A percentile compares a stretch with the other conserved stretches of the same genome.
phyloP scores from a whole-genome alignment of 441 rosid species.

The Pelargonium fulgidum region DNA sequence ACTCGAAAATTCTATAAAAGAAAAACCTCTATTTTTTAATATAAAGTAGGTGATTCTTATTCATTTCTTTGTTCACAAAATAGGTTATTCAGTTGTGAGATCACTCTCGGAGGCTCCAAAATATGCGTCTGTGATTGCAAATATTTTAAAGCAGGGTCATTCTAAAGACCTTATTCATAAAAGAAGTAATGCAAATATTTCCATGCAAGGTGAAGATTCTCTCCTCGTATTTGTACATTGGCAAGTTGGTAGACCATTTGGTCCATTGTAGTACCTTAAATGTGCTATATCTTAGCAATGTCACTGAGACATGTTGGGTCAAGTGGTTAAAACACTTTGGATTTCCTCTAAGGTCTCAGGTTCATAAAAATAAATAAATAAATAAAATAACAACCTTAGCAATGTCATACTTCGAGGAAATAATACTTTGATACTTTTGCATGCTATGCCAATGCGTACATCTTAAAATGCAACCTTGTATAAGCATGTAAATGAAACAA shows the following conservation, averaged over 20 bases:
- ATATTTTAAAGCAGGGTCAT: conserved; percentile 43
- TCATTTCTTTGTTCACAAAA: conserved; percentile 20
- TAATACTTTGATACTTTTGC: too few relatives aligned
- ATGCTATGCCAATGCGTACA: too few relatives aligned
- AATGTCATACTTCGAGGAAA: too few relatives aligned
- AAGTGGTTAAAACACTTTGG: too few relatives aligned
- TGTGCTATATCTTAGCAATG: too few relatives aligned
- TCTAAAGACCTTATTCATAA: conserved; percentile 26
- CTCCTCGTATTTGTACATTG: background rate
- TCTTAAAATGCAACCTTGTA: too few relatives aligned
- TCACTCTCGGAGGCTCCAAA: conserved; percentile 94
- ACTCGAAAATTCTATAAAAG: background rate
- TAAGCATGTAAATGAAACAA: too few relatives aligned
- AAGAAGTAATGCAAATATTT: conserved; percentile 44
- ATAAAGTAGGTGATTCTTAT: conserved; percentile 14
- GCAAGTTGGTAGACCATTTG: background rate
- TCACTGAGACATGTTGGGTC: too few relatives aligned
- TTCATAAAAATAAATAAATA: too few relatives aligned
- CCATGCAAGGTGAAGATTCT: conserved; percentile 60
- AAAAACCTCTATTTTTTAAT: background rate
- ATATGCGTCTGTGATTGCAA: conserved; percentile 77
- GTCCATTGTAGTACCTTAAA: background rate
- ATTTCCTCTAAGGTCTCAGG: too few relatives aligned
- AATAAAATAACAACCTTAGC: too few relatives aligned
- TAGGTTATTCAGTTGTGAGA: conserved; percentile 94